These are phyloP conservation scores for Cucumis cinereus DNA, from an alignment of 306 rosid species.

Conservation along the genomic window DNA sequence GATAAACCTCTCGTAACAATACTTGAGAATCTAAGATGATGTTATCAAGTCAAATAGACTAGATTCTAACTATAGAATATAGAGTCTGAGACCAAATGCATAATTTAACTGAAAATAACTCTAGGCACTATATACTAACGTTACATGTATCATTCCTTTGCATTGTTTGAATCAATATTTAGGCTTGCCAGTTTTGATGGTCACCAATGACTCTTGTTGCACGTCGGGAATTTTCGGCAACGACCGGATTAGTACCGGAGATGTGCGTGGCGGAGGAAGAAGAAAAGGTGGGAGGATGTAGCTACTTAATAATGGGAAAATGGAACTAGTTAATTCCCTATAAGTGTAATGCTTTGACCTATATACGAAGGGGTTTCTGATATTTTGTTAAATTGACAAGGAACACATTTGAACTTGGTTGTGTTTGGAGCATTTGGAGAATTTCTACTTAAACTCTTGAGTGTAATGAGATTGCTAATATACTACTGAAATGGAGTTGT, in stretches of 20 bases:
- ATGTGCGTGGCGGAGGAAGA: background rate
- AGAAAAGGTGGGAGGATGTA: background rate
- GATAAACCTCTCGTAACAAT: no score
- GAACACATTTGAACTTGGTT: background rate
- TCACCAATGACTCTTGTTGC: background rate
- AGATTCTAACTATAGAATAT: no score
- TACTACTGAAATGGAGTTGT: no score
- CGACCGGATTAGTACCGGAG: background rate
- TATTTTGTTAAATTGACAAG: background rate
- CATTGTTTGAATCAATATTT: background rate
- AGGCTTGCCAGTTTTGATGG: constrained; percentile 5
- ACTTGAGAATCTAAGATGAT: no score
- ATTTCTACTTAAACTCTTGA: no score
- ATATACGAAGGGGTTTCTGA: background rate
- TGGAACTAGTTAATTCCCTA: background rate
- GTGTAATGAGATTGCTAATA: no score
- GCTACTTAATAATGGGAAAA: background rate
- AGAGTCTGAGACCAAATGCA: no score
- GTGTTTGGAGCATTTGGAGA: no score
- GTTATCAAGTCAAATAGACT: no score
- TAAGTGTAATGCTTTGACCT: background rate
- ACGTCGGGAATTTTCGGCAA: background rate
- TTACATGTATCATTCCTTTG: background rate
- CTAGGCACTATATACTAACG: no score
- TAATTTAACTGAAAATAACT: no score